phyloP scores from a whole-genome alignment of 2,329 filamentous ascomycete genomes.

The Calycina marina region DNA sequence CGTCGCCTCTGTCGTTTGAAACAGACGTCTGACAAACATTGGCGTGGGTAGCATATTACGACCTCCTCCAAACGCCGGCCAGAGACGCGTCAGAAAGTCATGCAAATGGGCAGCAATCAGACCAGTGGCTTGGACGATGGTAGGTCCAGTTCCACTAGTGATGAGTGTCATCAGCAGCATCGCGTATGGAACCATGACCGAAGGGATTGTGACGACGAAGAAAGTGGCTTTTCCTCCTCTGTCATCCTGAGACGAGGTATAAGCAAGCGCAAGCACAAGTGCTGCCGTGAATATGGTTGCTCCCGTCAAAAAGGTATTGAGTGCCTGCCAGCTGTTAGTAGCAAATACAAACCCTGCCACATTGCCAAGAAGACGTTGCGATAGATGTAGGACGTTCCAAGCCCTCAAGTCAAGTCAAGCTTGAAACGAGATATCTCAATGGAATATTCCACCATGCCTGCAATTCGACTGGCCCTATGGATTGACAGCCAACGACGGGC shows the following conservation, averaged over 20 bases:
- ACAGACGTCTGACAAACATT: constrained; percentile 50
- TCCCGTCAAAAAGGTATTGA: constrained; percentile 35
- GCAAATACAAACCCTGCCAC: too few relatives aligned
- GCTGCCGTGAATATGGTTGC: constrained; percentile 41
- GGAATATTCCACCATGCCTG: constrained; percentile 40
- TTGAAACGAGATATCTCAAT: constrained; percentile 28
- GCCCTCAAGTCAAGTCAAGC: constrained; percentile 23
- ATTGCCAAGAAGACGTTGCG: too few relatives aligned
- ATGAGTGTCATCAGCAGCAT: constrained; percentile 66
- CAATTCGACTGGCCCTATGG: constrained; percentile 33
- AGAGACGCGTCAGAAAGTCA: constrained; percentile 78
- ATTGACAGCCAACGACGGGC: constrained; percentile 37
- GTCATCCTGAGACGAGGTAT: constrained; percentile 78
- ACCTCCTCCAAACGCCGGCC: constrained; percentile 79
- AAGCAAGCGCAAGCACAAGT: constrained; percentile 65
- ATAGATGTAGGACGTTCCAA: too few relatives aligned
- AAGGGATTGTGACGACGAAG: constrained; percentile 70
- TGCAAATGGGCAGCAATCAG: constrained; percentile 77
- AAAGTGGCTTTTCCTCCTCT: constrained; percentile 62
- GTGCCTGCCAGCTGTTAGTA: constrained; percentile 27
- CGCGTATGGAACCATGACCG: constrained; percentile 66
- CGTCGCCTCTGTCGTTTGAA: constrained; percentile 33
- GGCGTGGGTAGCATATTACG: constrained; percentile 65
- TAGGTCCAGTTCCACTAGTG: constrained; percentile 39
- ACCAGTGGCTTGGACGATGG: constrained; percentile 58